Evolutionary conservation across 495 filamentous ascomycete species (phyloP), one percentile per base, ranked within the genome.

Genomic region (Penicillium lividum): DNA sequence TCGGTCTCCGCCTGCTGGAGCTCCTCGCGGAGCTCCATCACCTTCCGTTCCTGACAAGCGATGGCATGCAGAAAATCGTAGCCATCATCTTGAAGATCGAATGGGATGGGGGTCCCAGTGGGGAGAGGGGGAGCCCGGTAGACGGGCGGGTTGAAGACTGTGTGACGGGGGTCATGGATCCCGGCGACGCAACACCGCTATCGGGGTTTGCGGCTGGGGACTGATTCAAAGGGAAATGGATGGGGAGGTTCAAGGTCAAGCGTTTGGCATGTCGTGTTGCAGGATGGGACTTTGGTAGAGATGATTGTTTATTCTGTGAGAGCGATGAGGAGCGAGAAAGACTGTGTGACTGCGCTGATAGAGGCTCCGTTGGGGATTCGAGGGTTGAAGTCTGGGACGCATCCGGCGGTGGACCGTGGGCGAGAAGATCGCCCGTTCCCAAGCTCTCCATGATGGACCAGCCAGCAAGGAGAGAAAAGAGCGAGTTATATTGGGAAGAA

Each of bases 21-120:
- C 69, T 97, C 94, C 70, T 98, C 94, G 49, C 86, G 87, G 31
- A 98, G 78, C 76, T 98, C 94, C 43, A 98, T 76, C 6, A 98
- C 93, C 51, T 84, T 85, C n/a, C 94, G 85, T 69, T 98, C 94
- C 72, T 97, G 92, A 5, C 91, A 88, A 13, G 94, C 94, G 54
- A 98, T 86, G 33, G 91, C 89, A 36, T 90, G 90, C 42, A 98
- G 84, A 59, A 97, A 88, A n/a, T 85, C 82, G 63, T 80, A 87
- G 27, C 89, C 77, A 62, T 95, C 91, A 42, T 72, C 66, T 11
- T 64, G 57, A 8, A 60, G 62, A 45, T 78, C 77, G 34, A 73
- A 72, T 5, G 70, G 60, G 43, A 76, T 78, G 0, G 89, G 86
- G 9, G 71, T 66, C 29, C 68, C 65, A 30, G 69, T 51, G n/a